Conservation (phyloP, 192 early-diverging fungal genomes). For the Coemansia asiatica region DNA sequence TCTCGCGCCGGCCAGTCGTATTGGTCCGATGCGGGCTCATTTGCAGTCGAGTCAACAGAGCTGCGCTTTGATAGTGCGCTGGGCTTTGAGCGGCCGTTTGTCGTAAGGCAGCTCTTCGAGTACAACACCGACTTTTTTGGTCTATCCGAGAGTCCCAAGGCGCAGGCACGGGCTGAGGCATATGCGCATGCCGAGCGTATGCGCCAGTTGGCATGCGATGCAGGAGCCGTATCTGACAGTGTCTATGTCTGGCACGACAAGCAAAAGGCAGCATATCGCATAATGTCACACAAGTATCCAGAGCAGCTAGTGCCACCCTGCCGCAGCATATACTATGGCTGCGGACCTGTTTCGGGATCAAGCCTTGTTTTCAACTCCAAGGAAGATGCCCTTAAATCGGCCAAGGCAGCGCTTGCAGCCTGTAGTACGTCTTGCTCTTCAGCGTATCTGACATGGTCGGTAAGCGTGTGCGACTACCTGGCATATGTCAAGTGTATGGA, state of each 20-base stretch:
- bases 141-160: conserved; percentile 39
- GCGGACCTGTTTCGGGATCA: conserved; percentile 24
- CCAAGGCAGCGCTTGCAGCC: conserved; percentile 12
- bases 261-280: conserved; percentile 50
- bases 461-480: conserved; percentile 44
- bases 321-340: conserved; percentile 46
- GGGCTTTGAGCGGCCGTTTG: conserved; percentile 33
- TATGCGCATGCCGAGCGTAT: conserved; percentile 24
- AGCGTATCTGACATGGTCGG: conserved; percentile 22
- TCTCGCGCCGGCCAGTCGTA: conserved; percentile 29
- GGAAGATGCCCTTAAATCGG: conserved; percentile 25
- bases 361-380: conserved; percentile 39
- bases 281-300: conserved; percentile 42
- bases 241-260: conserved; percentile 53
- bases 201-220: conserved; percentile 21
- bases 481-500: conserved; percentile 25
- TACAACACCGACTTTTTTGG: conserved; percentile 50
- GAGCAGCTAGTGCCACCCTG: conserved; percentile 37
- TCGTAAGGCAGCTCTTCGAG: conserved; percentile 26
- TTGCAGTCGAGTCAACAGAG: conserved; percentile 22
- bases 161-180: conserved; percentile 24
- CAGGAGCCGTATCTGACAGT: conserved; percentile 25
- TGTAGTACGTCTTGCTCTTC: not conserved
- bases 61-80: conserved; percentile 26
- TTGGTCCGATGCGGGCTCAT: conserved; percentile 36